Conservation (phyloP, 2,329 filamentous ascomycete species). For the Fusarium sp. region DNA sequence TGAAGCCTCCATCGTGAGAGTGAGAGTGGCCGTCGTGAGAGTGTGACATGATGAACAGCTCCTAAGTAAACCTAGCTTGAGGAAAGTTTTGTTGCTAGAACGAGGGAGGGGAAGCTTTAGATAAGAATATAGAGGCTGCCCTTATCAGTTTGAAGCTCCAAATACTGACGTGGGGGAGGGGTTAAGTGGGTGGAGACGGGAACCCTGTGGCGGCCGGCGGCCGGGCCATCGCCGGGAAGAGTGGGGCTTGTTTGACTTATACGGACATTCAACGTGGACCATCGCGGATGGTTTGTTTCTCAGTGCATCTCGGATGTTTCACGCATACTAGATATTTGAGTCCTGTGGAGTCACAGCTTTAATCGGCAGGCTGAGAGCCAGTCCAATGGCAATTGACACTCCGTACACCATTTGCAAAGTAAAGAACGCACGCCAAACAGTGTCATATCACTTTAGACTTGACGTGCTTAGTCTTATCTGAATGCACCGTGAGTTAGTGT, state of each 20-base stretch:
- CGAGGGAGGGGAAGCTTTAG: constrained; percentile 12
- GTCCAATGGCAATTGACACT: neutral
- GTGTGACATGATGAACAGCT: constrained; percentile 50
- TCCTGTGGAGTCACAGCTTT: no score
- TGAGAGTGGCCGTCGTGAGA: constrained; percentile 70
- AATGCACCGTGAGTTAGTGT: no score
- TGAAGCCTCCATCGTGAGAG: constrained; percentile 60
- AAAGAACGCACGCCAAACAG: neutral
- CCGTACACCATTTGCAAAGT: no score
- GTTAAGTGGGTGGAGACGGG: neutral
- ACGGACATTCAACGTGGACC: neutral
- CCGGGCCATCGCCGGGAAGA: constrained; percentile 8
- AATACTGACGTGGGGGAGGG: constrained; percentile 24
- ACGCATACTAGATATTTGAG: no score
- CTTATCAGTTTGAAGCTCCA: constrained; percentile 33
- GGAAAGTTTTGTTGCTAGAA: neutral
- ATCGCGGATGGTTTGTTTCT: neutral
- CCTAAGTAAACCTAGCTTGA: neutral
- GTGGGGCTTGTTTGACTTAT: neutral
- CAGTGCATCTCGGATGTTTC: neutral
- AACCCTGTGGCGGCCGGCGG: constrained; percentile 9
- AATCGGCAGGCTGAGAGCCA: neutral
- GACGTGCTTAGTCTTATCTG: no score
- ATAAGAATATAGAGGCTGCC: constrained; percentile 5
- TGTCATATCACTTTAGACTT: neutral